Evolutionary conservation across 306 rosid genomes (phyloP), one percentile per base, ranked within the genome.

Genomic region (Vigna nakashimae): DNA sequence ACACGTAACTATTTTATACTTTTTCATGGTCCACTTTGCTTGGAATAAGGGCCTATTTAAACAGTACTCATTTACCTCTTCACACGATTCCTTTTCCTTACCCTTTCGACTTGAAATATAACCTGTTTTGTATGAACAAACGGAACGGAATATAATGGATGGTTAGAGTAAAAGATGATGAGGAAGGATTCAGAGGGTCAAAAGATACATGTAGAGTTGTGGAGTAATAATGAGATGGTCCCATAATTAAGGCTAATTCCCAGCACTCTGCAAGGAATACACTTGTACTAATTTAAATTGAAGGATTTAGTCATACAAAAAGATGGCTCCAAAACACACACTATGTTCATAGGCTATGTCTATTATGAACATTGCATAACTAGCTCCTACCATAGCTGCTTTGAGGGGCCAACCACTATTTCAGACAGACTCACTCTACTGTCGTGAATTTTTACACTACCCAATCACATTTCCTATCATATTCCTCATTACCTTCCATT

Each of bases 181-280:
- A 4, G 11, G 7, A 45, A 8, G 16, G 4, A 38, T 0, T 7
- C 34, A 9, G 3, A 34, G 65, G 24, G 43, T 75, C 50, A 75
- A 49, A 34, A 64, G 24, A 62, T n/a, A 2, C 36, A 45, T 6
- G 71, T 49, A 12, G 5, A 0, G 17, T 24, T 22, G 50, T 9
- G 9, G 20, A 18, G 46, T 22, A 22, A 49, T 63, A 48, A 65
- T 65, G 73, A 16, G 30, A 15, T 65, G 80, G 80, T 38, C 80
- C 73, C 53, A 52, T 38, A 24, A 52, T 76, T 34, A 76, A 65
- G 73, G 43, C 65, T 50, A 65, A 38, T 50, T 65, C 73, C 65
- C 65, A 26, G 74, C 67, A 40, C 14, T 53, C 48, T 43, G 74
- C 24, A 6, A 20, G 76, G 70, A 45, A 71, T 59, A 78, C 82